A percentile compares a stretch with the other conserved stretches of the same genome.
phyloP scores from a whole-genome alignment of 2,329 filamentous ascomycete genomes.

The Neonectria faginata region DNA sequence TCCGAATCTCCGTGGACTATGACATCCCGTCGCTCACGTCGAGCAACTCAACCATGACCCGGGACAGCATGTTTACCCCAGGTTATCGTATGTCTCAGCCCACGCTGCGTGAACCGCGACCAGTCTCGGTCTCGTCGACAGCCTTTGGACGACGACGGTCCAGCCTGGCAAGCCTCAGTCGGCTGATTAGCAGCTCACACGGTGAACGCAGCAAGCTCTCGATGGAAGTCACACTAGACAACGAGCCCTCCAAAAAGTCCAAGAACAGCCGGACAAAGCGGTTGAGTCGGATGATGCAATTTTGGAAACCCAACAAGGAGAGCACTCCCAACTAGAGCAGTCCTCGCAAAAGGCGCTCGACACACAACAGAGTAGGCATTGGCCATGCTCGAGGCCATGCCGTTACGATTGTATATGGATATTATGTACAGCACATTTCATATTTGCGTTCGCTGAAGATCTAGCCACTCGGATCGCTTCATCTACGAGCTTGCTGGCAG shows the following conservation, averaged over 20 bases:
- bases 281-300: constrained; percentile 80
- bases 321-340: constrained; percentile 42
- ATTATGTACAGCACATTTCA: constrained; percentile 52
- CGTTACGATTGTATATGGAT: constrained; percentile 53
- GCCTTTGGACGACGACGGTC: constrained; percentile 77
- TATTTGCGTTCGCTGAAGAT: constrained; percentile 26
- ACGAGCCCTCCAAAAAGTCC: constrained; percentile 63
- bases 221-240: constrained; percentile 71
- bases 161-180: constrained; percentile 81
- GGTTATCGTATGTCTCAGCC: constrained; percentile 61
- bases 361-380: constrained; percentile 27
- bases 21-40: constrained; percentile 81
- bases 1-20: constrained; percentile 74
- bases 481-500: constrained; percentile 21
- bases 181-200: constrained; percentile 79
- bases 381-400: constrained; percentile 36
- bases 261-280: constrained; percentile 75
- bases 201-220: constrained; percentile 81
- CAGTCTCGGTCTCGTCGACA: constrained; percentile 70
- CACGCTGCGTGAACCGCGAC: constrained; percentile 66
- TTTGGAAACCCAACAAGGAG: constrained; percentile 75
- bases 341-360: constrained; percentile 6
- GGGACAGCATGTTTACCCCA: constrained; percentile 68
- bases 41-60: constrained; percentile 81
- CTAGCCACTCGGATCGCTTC: constrained; percentile 19